These are phyloP conservation scores for Colletotrichum acutatum DNA, from an alignment of 2,329 filamentous ascomycete species.

Conservation along the genomic window DNA sequence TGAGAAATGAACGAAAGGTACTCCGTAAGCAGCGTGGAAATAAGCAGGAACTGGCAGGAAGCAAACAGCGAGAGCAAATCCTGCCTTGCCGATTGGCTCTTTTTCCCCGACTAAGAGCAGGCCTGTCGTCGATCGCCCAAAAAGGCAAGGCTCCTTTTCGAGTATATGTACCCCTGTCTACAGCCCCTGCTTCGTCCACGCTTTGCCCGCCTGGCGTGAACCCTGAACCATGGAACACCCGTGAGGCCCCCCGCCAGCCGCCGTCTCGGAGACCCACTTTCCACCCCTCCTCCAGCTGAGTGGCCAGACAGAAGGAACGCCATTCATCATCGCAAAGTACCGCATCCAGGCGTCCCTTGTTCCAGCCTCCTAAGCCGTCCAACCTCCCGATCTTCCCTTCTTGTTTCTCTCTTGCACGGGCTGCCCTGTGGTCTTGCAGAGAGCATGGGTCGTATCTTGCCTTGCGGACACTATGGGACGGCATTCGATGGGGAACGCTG, in stretches of 20 bases:
- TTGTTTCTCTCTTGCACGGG: not conserved
- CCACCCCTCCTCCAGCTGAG: not conserved
- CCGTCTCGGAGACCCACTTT: not conserved
- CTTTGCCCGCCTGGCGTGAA: not conserved
- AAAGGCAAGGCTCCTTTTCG: not conserved
- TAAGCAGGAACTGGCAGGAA: not conserved
- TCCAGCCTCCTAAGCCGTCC: not conserved
- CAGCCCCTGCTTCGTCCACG: not conserved
- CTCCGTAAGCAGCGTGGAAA: not conserved
- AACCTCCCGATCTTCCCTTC: not conserved
- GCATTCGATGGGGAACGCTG: not conserved
- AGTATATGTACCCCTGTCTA: not conserved
- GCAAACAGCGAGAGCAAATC: slow-evolving; percentile 1
- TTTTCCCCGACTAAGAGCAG: slow-evolving; percentile 8
- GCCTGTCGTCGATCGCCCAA: slow-evolving; percentile 24
- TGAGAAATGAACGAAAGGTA: no score
- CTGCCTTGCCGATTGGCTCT: slow-evolving; percentile 16
- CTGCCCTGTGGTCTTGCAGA: slow-evolving; percentile 1
- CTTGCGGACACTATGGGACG: not conserved
- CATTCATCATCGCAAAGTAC: not conserved
- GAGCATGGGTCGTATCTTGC: no score
- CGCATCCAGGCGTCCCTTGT: not conserved
- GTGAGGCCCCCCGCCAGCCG: not conserved
- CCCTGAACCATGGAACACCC: slow-evolving; percentile 14
- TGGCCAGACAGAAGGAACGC: not conserved